A percentile compares a stretch with the other conserved stretches of the same genome.
These are phyloP conservation scores for Boletus holoroseus DNA, from an alignment of 1,284 basidiomycete genomes.

Conservation along the genomic window DNA sequence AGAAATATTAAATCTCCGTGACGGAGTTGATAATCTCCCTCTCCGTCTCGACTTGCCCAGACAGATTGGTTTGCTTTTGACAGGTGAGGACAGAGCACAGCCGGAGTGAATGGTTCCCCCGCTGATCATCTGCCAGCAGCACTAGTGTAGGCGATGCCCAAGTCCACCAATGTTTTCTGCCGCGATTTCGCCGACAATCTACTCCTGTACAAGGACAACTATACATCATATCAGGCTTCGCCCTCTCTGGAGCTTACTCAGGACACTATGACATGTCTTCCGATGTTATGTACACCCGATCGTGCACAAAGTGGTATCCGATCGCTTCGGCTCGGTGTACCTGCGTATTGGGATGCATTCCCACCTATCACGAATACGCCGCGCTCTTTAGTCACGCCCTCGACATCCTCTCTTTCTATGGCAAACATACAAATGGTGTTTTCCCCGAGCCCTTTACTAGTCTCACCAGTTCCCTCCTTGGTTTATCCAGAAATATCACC, in stretches of 20 bases:
- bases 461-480: constrained; percentile 18
- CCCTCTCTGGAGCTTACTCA: background rate
- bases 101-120: background rate
- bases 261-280: constrained; percentile 2
- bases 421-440: constrained; percentile 16
- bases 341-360: background rate
- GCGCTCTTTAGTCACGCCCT: constrained; percentile 8
- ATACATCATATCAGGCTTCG: constrained; percentile 7
- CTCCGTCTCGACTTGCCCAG: background rate
- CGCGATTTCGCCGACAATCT: constrained; percentile 10
- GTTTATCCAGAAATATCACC: constrained; percentile 26
- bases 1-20: constrained; percentile 14
- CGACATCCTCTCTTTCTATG: constrained; percentile 13
- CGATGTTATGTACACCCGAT: constrained; percentile 16
- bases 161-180: constrained; percentile 1
- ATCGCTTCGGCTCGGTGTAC: background rate
- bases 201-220: constrained; percentile 6
- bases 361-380: constrained; percentile 5
- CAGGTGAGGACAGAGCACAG: constrained; percentile 16
- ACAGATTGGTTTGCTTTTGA: constrained; percentile 7
- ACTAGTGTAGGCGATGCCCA: background rate
- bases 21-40: background rate
- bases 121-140: constrained; percentile 5
- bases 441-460: constrained; percentile 31
- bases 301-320: constrained; percentile 1